Evolutionary conservation across 2,329 filamentous ascomycete species (phyloP).

Genomic region (Apiospora aurea): DNA sequence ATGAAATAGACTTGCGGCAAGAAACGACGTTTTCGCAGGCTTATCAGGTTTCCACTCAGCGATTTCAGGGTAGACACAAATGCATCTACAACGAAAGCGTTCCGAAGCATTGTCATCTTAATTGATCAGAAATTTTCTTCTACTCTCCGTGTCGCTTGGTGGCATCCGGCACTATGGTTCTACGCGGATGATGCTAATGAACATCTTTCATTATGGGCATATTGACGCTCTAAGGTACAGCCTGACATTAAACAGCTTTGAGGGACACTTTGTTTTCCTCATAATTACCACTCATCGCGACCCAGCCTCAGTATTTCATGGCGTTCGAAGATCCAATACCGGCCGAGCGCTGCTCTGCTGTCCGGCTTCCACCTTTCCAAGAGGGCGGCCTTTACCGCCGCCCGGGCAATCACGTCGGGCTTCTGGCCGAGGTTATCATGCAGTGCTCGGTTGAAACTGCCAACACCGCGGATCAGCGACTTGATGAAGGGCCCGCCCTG

Average conservation of each 20-base stretch:
- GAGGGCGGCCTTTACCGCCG: slow-evolving; percentile 67
- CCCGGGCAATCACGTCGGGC: slow-evolving; percentile 72
- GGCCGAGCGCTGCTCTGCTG: slow-evolving; percentile 66
- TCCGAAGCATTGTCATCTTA: background rate
- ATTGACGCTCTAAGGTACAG: background rate
- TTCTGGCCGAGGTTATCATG: slow-evolving; percentile 78
- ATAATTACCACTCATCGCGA: background rate
- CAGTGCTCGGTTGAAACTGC: slow-evolving; percentile 58
- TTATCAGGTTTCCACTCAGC: background rate
- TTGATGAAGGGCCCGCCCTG: slow-evolving; percentile 63
- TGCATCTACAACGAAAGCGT: background rate
- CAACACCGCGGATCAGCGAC: slow-evolving; percentile 61
- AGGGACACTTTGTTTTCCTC: background rate
- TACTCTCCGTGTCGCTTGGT: background rate
- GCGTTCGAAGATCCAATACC: slow-evolving; percentile 66
- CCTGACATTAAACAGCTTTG: background rate
- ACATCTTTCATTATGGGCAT: background rate
- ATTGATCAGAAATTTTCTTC: background rate
- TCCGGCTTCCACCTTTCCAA: slow-evolving; percentile 52
- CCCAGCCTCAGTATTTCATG: slow-evolving; percentile 72
- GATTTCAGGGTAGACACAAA: background rate
- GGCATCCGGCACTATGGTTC: background rate
- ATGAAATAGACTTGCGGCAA: slow-evolving; percentile 24
- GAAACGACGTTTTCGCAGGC: background rate
- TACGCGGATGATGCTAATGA: background rate